Base-by-base conservation (phyloP, 805 yeast species). In the Kluyveromyces starmeri region DNA sequence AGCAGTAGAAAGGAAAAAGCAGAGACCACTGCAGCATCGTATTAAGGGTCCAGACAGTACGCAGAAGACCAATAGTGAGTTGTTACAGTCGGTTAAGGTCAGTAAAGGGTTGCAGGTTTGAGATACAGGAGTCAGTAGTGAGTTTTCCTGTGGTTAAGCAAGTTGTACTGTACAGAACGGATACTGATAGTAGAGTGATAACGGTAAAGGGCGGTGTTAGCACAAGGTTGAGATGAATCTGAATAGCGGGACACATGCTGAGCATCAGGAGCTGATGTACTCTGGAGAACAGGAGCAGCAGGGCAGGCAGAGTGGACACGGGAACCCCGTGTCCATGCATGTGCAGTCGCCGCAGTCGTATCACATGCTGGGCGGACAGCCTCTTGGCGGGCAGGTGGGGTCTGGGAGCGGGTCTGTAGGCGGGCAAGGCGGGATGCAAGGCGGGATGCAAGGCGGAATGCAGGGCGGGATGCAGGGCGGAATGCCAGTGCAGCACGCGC, bases 201-300 rank as follows among this genome's bases (percentile, higher is more conserved):
- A n/a, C n/a, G n/a, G n/a, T n/a, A n/a, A n/a, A n/a, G n/a, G n/a
- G n/a, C n/a, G n/a, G n/a, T n/a, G n/a, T n/a, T n/a, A n/a, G n/a
- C n/a, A n/a, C n/a, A n/a, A n/a, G n/a, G n/a, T n/a, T n/a, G n/a
- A 14, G 13, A 27, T 27, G 26, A 27, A 21, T 21, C 25, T 26
- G 11, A 34, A 27, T 17, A 27, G 19, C 26, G 18, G 17, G 22
- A 28, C 13, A 4, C 26, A 21, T 21, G 22, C 26, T 6, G 33
- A 30, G 11, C 40, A 39, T 22, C 48, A 42, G 33, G 39, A 29
- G 24, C 32, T 42, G 40, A 38, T 32, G 35, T 45, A 47, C 18
- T 43, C 40, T 27, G 46, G 44, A 32, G 22, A 42, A 6, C 52
- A 43, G 23, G 22, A 42, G 7, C 52, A 43, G 23, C 42, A 41